phyloP scores from a whole-genome alignment of 176 grass and related monocot species.

The Oryza glumipatula region DNA sequence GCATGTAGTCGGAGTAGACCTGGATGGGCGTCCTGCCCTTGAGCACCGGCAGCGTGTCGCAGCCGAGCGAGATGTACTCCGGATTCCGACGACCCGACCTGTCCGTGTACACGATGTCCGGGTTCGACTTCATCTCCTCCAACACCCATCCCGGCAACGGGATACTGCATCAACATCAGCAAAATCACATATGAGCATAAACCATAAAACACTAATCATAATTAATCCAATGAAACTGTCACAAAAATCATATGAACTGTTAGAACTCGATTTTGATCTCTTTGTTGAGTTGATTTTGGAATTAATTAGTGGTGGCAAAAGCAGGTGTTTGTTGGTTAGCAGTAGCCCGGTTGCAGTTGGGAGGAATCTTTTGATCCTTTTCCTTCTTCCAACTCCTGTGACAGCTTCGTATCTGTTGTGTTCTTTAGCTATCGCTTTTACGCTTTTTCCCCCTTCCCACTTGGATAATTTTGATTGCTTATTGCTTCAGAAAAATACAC shows the following conservation, averaged over 20 bases:
- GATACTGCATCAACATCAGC: constrained; percentile 56
- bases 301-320: neutral
- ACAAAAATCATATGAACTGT: no score
- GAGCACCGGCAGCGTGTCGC: constrained; percentile 80
- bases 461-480: constrained; percentile 33
- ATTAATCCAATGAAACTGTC: no score
- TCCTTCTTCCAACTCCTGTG: neutral
- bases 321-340: constrained; percentile 2
- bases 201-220: no score
- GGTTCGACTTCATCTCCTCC: constrained; percentile 73
- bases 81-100: constrained; percentile 83
- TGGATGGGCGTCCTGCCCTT: constrained; percentile 86
- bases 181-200: neutral
- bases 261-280: neutral
- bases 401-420: neutral
- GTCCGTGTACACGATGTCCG: constrained; percentile 89
- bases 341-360: neutral
- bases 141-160: constrained; percentile 82
- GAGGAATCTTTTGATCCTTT: neutral
- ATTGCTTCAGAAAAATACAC: neutral
- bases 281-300: neutral
- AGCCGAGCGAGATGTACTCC: constrained; percentile 93
- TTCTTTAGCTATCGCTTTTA: neutral
- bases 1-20: constrained; percentile 93
- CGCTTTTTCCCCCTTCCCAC: neutral